Evolutionary conservation across 2,329 filamentous ascomycete genomes (phyloP), one percentile per base, ranked within the genome.

Genomic region (Calonectria hongkongensis): DNA sequence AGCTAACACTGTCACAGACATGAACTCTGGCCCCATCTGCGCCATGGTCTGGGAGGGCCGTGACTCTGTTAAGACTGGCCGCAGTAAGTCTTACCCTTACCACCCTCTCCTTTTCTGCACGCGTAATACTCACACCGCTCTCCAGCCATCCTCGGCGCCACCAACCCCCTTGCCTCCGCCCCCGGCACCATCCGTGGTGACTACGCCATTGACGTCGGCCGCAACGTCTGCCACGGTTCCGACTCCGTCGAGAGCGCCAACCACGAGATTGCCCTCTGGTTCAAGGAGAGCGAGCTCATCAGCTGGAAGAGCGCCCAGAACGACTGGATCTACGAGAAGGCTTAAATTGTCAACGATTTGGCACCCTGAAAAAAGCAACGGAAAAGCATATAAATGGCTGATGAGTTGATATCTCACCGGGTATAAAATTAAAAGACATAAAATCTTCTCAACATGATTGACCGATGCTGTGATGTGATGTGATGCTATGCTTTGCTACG

Each of bases 1-100:
- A 8, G 45, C 76, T 79, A 72, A 79, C 65, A 21, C 41, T 7
- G 27, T 12, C 27, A 56, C 54, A 98, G 95, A 98, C 92, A 99
- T 98, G 97, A 89, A 92, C 87, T 96, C 93, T 87, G 97, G 97
- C 86, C 97, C 97, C 86, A 96, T 99, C 90, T 94, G 92, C 91
- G 97, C 97, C 90, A 99, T 98, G 96, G 94, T 99, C 88, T 99
- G 97, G 97, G 96, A 99, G 89, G 97, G 97, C 85, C 94, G 94
- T 92, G 96, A 99, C 85, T 97, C 93, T 87, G 96, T 98, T 92
- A 98, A 98, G 94, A 98, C 96, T 81, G 97, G 97, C 88, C 96
- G 97, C 85, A 86, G 93, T 95, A 92, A 80, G 92, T 89, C 76
- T 1, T 27, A 48, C 43, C 28, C 56, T 16, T 9, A 16, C 33